Base-by-base conservation (phyloP, 2,329 filamentous ascomycete genomes). In the Hymenoscyphus scutula region DNA sequence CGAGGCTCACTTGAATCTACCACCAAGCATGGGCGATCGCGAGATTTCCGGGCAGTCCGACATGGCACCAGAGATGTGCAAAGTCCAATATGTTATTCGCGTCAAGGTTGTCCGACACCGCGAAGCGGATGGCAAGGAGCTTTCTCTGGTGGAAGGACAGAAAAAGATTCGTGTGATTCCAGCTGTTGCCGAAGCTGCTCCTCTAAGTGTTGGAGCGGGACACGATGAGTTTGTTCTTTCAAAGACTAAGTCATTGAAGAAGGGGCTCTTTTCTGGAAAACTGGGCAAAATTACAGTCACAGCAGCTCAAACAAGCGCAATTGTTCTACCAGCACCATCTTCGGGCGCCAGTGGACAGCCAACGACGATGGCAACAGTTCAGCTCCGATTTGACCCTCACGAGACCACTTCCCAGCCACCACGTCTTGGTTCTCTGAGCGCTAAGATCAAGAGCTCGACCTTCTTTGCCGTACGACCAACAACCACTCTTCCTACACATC, bases 231-330 rank as follows among this genome's bases (percentile, higher is more conserved):
- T 70, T 45, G 45, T 62, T 10, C 64, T 74, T 10, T 67, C 65
- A 0, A 71, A 69, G 48, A 66, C 69, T 10, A 75, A 75, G 58
- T 59, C 63, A 0, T 62, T 75, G 32, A 70, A 67, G 56, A 73
- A 74, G 53, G 72, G 73, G 1, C 61, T 75, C 30, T 75, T 75
- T 55, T 73, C 71, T 27, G 73, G 73, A 11, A 73, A 71, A 56
- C 62, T 75, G 1, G 73, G 73, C 53, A 71, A 65, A 23, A 72
- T 75, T 51, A 74, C 72, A 0, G 68, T 72, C 19, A 70, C 71
- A 10, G 67, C 72, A 27, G 65, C 64, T 6, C 73, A 75, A 63
- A 65, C 73, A 13, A 60, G 63, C 27, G 71, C 73, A 5, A 62
- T 75, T 15, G 60, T 71, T n/a, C 67, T 73, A 11, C 67, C 69